Evolutionary conservation across 2,329 filamentous ascomycete species (phyloP).

Genomic region (Biscogniauxia mediterranea): DNA sequence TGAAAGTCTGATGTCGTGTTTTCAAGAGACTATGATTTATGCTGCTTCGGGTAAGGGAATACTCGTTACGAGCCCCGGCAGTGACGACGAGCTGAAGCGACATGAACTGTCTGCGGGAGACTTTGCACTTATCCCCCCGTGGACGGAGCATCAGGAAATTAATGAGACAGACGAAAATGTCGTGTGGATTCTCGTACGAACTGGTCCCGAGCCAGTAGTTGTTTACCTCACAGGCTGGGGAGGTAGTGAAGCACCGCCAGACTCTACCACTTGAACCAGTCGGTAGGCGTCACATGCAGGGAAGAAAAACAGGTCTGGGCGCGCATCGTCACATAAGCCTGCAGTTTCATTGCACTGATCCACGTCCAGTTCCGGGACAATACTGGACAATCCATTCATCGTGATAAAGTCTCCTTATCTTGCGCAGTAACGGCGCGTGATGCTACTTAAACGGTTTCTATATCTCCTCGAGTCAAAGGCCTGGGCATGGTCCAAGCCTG

Average conservation of each 20-base stretch:
- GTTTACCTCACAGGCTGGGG: conserved; percentile 64
- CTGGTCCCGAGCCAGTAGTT: conserved; percentile 59
- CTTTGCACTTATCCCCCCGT: conserved; percentile 68
- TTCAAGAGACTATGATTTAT: conserved; percentile 65
- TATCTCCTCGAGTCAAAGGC: conserved; percentile 45
- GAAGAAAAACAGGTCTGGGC: conserved; percentile 5
- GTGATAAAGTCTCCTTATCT: conserved; percentile 13
- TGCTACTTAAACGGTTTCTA: conserved; percentile 26
- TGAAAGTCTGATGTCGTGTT: conserved; percentile 9
- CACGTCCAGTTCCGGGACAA: conserved; percentile 7
- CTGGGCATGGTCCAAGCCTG: conserved; percentile 62
- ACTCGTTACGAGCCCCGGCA: conserved; percentile 57
- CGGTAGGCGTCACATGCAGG: conserved; percentile 7
- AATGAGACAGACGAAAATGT: conserved; percentile 61
- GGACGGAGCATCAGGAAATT: conserved; percentile 67
- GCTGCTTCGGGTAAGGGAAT: conserved; percentile 59
- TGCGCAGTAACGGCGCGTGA: conserved; percentile 29
- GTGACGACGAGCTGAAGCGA: conserved; percentile 49
- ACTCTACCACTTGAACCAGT: conserved; percentile 17
- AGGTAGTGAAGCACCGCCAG: conserved; percentile 40
- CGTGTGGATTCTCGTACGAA: conserved; percentile 65
- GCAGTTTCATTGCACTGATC: conserved; percentile 5
- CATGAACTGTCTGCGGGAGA: conserved; percentile 61
- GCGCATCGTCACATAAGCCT: conserved; percentile 4
- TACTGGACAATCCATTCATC: conserved; percentile 8